Conservation (phyloP, 2,329 filamentous ascomycete species). For the Nothophaeocryptopus gaeumannii region DNA sequence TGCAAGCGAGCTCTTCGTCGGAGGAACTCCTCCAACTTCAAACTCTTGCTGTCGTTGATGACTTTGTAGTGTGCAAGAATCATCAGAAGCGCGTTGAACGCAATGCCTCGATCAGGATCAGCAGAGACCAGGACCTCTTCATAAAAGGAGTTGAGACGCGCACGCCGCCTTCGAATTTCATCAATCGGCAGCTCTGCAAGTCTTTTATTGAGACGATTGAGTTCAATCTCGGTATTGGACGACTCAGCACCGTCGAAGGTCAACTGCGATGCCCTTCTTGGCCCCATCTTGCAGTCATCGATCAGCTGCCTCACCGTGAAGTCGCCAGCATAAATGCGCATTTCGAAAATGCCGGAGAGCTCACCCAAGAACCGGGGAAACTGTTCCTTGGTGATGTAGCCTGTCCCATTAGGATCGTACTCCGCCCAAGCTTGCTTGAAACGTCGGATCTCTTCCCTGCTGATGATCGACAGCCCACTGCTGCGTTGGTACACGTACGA, state of each 20-base stretch:
- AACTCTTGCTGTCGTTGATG: conserved; percentile 94
- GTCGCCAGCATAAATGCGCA: conserved; percentile 91
- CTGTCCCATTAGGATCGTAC: conserved; percentile 85
- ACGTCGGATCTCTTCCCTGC: conserved; percentile 86
- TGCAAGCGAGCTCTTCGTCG: conserved; percentile 85
- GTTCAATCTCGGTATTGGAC: conserved; percentile 56
- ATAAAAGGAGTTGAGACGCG: conserved; percentile 89
- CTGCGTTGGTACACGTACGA: conserved; percentile 98
- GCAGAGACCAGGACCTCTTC: conserved; percentile 94
- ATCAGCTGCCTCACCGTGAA: conserved; percentile 83
- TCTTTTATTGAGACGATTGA: conserved; percentile 71
- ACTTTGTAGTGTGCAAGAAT: conserved; percentile 98
- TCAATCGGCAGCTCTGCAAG: conserved; percentile 70
- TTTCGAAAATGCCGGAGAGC: conserved; percentile 91
- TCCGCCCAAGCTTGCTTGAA: conserved; percentile 99
- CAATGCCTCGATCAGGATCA: conserved; percentile 83
- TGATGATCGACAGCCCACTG: conserved; percentile 85
- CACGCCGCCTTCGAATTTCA: conserved; percentile 71
- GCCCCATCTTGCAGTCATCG: conserved; percentile 70
- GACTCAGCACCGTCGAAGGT: conserved; percentile 40
- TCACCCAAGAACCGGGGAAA: conserved; percentile 87
- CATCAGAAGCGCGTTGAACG: conserved; percentile 89
- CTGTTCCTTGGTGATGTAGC: conserved; percentile 83
- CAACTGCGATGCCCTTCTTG: conserved; percentile 48
- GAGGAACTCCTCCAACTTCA: conserved; percentile 91